phyloP scores from a whole-genome alignment of 2,329 filamentous ascomycete species.

The Pezicula radicicola region DNA sequence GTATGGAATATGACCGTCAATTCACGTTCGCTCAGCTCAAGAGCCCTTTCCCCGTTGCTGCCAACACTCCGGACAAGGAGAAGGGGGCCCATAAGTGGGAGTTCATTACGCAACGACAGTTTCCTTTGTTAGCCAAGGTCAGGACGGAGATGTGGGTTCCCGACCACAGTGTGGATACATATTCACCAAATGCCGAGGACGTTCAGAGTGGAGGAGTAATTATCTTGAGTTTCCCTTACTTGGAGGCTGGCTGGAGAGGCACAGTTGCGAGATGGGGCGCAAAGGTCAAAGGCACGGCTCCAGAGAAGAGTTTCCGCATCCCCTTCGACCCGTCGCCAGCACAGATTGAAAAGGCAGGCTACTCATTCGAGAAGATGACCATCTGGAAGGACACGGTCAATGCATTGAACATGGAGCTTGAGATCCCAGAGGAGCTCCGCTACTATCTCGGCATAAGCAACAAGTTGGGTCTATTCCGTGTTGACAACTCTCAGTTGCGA shows the following conservation, averaged over 20 bases:
- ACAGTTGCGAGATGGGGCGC: slow-evolving; percentile 42
- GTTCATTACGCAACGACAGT: slow-evolving; percentile 68
- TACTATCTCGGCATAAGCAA: slow-evolving; percentile 66
- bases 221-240: slow-evolving; percentile 65
- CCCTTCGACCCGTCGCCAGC: slow-evolving; percentile 59
- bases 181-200: slow-evolving; percentile 44
- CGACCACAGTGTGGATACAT: slow-evolving; percentile 52
- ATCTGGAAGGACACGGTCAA: slow-evolving; percentile 60
- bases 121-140: slow-evolving; percentile 69
- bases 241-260: slow-evolving; percentile 45
- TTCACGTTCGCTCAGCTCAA: slow-evolving; percentile 75
- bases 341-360: slow-evolving; percentile 57
- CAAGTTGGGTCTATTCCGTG: slow-evolving; percentile 64
- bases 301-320: slow-evolving; percentile 63
- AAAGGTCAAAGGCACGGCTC: slow-evolving; percentile 48
- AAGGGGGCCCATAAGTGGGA: slow-evolving; percentile 56
- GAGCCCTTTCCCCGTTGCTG: slow-evolving; percentile 42
- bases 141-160: slow-evolving; percentile 67
- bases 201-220: slow-evolving; percentile 56
- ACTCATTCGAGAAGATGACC: slow-evolving; percentile 56
- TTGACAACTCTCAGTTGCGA: slow-evolving; percentile 55
- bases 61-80: slow-evolving; percentile 31
- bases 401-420: slow-evolving; percentile 54
- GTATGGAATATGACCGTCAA: slow-evolving; percentile 76
- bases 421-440: slow-evolving; percentile 60